These are phyloP conservation scores for Fusarium vanettenii DNA, from an alignment of 2,329 filamentous ascomycete genomes.

Conservation along the genomic window DNA sequence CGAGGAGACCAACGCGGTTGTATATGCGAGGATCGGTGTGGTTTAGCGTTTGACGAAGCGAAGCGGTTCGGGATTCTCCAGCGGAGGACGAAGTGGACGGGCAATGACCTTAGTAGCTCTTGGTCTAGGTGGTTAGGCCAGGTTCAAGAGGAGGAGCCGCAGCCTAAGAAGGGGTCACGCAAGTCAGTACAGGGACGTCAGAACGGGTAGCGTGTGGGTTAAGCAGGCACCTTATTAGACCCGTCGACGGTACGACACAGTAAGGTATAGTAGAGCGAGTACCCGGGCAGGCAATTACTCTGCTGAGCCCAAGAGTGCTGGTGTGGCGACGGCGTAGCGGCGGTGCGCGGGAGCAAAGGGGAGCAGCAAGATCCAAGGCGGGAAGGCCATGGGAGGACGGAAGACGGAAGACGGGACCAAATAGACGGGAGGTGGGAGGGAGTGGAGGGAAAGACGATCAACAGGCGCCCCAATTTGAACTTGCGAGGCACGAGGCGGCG, in stretches of 20 bases:
- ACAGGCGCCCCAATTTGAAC: conserved; percentile 36
- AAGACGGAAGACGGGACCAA: conserved; percentile 37
- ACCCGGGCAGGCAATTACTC: conserved; percentile 17
- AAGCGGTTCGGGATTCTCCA: conserved; percentile 30
- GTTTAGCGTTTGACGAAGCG: conserved; percentile 36
- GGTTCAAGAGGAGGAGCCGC: conserved; percentile 17
- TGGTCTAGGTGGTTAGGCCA: conserved; percentile 11
- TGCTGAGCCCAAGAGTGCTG: conserved; percentile 24
- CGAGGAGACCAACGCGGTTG: conserved; percentile 23
- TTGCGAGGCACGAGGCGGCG: conserved; percentile 36
- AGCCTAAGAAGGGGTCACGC: conserved; percentile 33
- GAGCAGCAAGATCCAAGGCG: conserved; percentile 38
- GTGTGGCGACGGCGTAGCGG: conserved; percentile 39
- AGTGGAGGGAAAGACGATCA: conserved; percentile 38
- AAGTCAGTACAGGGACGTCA: conserved; percentile 32
- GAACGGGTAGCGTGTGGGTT: background rate
- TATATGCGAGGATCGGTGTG: conserved; percentile 36
- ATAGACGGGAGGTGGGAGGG: conserved; percentile 35
- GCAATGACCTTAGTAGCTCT: conserved; percentile 20
- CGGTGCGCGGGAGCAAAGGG: conserved; percentile 42
- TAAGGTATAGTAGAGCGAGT: conserved; percentile 4
- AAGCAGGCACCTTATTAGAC: background rate
- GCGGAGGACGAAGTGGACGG: conserved; percentile 24
- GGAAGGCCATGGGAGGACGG: conserved; percentile 39
- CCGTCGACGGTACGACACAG: conserved; percentile 1